phyloP scores from a whole-genome alignment of 768 basidiomycete species.

The Astraeus odoratus region DNA sequence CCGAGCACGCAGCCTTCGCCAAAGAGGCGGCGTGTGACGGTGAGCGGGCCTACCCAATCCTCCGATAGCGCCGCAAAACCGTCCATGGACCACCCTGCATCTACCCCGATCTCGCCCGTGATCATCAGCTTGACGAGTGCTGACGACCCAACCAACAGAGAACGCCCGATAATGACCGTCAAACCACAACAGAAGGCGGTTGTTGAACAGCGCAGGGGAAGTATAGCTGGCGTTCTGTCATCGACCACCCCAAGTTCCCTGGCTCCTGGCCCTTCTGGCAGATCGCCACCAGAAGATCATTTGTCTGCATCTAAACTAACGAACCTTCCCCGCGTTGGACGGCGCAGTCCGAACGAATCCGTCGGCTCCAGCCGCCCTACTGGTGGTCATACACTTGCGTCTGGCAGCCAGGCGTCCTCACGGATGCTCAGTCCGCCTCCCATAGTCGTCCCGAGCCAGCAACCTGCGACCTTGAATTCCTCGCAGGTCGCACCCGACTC shows the following conservation, averaged over 20 bases:
- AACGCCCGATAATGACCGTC: slow-evolving; percentile 54
- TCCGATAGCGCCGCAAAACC: slow-evolving; percentile 48
- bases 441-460: slow-evolving; percentile 21
- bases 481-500: slow-evolving; percentile 15
- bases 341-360: slow-evolving; percentile 33
- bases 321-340: slow-evolving; percentile 21
- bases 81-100: slow-evolving; percentile 34
- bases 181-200: slow-evolving; percentile 70
- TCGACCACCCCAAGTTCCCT: too few species aligned
- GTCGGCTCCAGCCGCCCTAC: slow-evolving; percentile 13
- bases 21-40: slow-evolving; percentile 67
- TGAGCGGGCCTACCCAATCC: slow-evolving; percentile 48
- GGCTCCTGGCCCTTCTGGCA: slow-evolving; percentile 19
- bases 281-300: slow-evolving; percentile 20
- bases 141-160: slow-evolving; percentile 52
- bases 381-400: slow-evolving; percentile 20
- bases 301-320: slow-evolving; percentile 22
- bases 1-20: slow-evolving; percentile 35
- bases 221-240: slow-evolving; percentile 36
- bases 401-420: slow-evolving; percentile 17
- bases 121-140: slow-evolving; percentile 54
- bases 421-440: slow-evolving; percentile 19
- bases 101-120: slow-evolving; percentile 60
- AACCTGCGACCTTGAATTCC: slow-evolving; percentile 9
- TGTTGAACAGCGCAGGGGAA: slow-evolving; percentile 64